These are phyloP conservation scores for Heteromeles arbutifolia DNA, from an alignment of 306 rosid genomes.

Conservation along the genomic window DNA sequence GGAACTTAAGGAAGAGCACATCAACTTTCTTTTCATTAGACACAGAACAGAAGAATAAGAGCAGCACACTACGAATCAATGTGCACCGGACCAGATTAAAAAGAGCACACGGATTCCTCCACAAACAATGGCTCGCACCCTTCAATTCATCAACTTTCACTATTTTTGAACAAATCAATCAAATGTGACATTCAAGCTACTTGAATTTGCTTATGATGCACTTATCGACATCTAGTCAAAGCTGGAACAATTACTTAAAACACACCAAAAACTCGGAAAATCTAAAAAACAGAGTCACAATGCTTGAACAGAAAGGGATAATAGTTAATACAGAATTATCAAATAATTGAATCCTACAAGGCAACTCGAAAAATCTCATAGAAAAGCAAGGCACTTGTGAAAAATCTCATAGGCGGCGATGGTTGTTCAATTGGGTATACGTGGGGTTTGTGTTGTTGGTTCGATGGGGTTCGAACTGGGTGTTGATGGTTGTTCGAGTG, in stretches of 20 bases:
- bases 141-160: not conserved
- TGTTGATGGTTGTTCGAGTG: not conserved
- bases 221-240: not conserved
- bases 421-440: not conserved
- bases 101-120: not conserved
- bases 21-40: not conserved
- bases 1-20: not conserved
- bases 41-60: not conserved
- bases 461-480: not conserved
- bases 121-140: not conserved
- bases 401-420: not conserved
- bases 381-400: not conserved
- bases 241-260: not conserved
- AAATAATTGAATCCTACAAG: not conserved
- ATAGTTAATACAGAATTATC: not conserved
- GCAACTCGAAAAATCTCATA: not conserved
- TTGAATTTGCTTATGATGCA: not conserved
- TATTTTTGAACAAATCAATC: not conserved
- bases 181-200: not conserved
- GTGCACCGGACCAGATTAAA: not conserved
- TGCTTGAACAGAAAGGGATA: not conserved
- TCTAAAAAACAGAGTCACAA: not conserved
- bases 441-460: not conserved
- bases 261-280: not conserved
- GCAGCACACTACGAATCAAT: not conserved